Conservation (phyloP, 2,329 filamentous ascomycete species). For the Monilinia fructigena region DNA sequence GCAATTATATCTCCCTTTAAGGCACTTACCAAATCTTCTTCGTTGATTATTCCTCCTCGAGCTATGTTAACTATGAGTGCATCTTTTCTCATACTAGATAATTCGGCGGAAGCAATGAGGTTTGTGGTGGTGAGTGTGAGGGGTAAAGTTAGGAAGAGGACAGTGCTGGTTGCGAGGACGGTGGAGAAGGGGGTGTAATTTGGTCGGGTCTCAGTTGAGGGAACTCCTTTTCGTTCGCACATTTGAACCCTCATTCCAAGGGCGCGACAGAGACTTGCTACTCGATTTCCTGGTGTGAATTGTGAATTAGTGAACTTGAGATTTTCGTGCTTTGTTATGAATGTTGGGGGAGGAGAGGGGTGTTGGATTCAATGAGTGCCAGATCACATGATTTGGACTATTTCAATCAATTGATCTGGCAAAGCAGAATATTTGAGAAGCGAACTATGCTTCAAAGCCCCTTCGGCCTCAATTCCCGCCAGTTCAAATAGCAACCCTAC, state of each 20-base stretch:
- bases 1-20: constrained; percentile 35
- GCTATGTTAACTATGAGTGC: constrained; percentile 39
- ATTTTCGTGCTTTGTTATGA: neutral
- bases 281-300: constrained; percentile 3
- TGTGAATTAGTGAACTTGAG: neutral
- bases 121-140: constrained; percentile 32
- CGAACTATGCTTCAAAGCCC: neutral
- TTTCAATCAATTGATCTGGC: neutral
- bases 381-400: neutral
- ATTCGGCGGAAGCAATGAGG: constrained; percentile 33
- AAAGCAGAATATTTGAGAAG: neutral
- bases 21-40: constrained; percentile 36
- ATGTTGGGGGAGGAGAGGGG: too few relatives aligned
- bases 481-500: neutral
- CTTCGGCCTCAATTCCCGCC: neutral
- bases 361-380: too few relatives aligned
- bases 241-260: constrained; percentile 33
- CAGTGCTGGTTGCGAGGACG: constrained; percentile 27
- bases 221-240: constrained; percentile 29
- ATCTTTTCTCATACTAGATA: constrained; percentile 32
- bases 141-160: constrained; percentile 32
- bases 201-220: constrained; percentile 17
- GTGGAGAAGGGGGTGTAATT: constrained; percentile 30
- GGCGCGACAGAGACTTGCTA: constrained; percentile 22
- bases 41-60: constrained; percentile 39